phyloP scores from a whole-genome alignment of 495 filamentous ascomycete genomes.

The Talaromyces thailandensis region DNA sequence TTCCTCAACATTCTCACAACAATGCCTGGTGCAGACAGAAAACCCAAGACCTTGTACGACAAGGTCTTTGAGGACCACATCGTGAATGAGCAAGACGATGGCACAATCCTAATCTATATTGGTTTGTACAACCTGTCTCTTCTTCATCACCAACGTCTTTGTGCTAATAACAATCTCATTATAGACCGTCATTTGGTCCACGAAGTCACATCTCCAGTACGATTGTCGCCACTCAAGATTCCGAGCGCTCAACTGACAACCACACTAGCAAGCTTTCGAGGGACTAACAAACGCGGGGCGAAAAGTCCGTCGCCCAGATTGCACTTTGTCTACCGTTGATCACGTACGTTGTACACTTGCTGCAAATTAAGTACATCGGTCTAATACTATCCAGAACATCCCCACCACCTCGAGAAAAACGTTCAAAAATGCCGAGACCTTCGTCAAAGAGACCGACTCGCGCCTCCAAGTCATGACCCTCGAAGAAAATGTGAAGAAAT shows the following conservation, averaged over 20 bases:
- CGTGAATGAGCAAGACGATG: conserved; percentile 87
- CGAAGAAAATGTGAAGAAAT: conserved; percentile 94
- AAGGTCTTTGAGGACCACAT: conserved; percentile 93
- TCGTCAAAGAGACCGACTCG: conserved; percentile 91
- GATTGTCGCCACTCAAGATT: background rate
- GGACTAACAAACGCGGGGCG: conserved; percentile 81
- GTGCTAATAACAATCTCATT: background rate
- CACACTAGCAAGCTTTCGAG: conserved; percentile 82
- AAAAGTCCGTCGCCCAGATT: conserved; percentile 85
- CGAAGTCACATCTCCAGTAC: conserved; percentile 83
- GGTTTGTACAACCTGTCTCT: conserved; percentile 37
- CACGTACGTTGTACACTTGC: conserved; percentile 61
- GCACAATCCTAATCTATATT: conserved; percentile 89
- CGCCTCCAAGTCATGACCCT: conserved; percentile 88
- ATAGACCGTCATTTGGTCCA: conserved; percentile 90
- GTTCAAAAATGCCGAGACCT: conserved; percentile 74
- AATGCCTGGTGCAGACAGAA: conserved; percentile 73
- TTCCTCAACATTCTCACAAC: conserved; percentile 24
- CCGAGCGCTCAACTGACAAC: conserved; percentile 13
- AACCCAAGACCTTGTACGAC: conserved; percentile 89
- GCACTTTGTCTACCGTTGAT: conserved; percentile 92
- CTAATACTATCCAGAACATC: conserved; percentile 56
- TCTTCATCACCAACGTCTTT: background rate
- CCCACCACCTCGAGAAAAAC: conserved; percentile 82
- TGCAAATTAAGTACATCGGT: background rate